Evolutionary conservation across 768 basidiomycete genomes (phyloP), one percentile per base, ranked within the genome.

Genomic region (Fomitopsis pulvina): DNA sequence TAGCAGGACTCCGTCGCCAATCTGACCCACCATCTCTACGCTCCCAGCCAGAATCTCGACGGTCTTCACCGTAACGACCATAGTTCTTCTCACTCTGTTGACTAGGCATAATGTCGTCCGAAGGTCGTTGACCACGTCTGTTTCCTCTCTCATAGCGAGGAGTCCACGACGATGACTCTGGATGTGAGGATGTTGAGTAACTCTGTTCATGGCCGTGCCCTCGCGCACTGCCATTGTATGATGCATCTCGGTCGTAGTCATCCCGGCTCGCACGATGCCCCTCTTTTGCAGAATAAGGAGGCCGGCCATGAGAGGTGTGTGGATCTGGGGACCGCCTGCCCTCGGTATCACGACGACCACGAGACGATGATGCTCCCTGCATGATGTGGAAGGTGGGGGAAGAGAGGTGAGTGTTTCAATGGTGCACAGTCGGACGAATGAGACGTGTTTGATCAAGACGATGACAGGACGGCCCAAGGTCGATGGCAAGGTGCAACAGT

Each of bases 361-460:
- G 74, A 56, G 80, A 78, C 16, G 77, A 68, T 47, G 76, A 68
- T 10, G 71, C 66, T 46, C 82, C 81, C 59, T 78, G 73, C 63
- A 62, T 62, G 47, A 52, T 18, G 29, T 38, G 11, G 70, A 60
- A 25, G 63, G 71, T 74, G 65, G 67, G 68, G 53, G 63, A 32
- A 27, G 18, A 32, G 4, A n/a, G 24, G 58, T 81, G 77, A 40
- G 40, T 40, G 41, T 39, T 32, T 49, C 38, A 49, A 74, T 61
- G 43, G 34, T 18, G 34, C 2, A 22, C n/a, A 46, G 29, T 29
- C 18, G 29, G 18, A 11, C 20, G 24, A 27, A 29, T 18, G 24
- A 37, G 44, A 9, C 27, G 4, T 14, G 29, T 14, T 16, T 12
- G 34, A 4, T 14, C 6, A 37, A 66, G 67, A 51, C 57, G 60